These are phyloP conservation scores for Trichophaea hybrida DNA, from an alignment of 2,329 filamentous ascomycete genomes.

Conservation along the genomic window DNA sequence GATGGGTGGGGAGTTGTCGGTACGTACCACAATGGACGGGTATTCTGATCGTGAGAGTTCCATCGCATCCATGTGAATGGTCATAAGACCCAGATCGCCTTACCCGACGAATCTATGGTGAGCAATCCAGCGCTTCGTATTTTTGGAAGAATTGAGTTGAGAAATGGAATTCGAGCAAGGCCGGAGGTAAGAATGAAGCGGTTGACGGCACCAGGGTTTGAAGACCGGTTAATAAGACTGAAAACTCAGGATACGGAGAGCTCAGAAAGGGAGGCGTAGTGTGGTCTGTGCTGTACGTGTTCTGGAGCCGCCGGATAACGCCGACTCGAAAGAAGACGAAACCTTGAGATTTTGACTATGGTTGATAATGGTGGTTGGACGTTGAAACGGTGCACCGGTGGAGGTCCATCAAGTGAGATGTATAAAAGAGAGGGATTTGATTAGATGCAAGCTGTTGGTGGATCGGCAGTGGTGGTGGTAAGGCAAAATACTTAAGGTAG, in stretches of 20 bases:
- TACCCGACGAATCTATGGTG: background rate
- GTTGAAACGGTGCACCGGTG: too few species aligned
- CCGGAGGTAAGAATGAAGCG: background rate
- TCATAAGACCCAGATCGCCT: background rate
- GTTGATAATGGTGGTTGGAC: too few species aligned
- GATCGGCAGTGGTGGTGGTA: too few species aligned
- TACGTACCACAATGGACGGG: constrained; percentile 78
- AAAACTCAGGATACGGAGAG: background rate
- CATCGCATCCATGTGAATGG: constrained; percentile 36
- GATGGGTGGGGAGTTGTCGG: constrained; percentile 1
- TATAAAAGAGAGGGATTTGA: too few species aligned
- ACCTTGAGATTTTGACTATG: too few species aligned
- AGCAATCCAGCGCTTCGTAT: background rate
- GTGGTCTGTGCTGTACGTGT: background rate
- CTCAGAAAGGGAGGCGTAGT: background rate
- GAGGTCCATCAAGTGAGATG: too few species aligned
- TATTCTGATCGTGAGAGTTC: constrained; percentile 79
- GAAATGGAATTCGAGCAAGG: background rate
- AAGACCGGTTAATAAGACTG: background rate
- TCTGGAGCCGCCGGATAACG: background rate
- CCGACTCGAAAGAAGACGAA: background rate
- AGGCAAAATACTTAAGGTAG: too few species aligned
- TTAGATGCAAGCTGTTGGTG: too few species aligned
- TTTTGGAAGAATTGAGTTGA: background rate
- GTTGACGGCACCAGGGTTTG: background rate